A percentile compares a stretch with the other conserved stretches of the same genome.
These are phyloP conservation scores for Silybum marianum DNA, from an alignment of 129 eudicot species.

Conservation along the genomic window DNA sequence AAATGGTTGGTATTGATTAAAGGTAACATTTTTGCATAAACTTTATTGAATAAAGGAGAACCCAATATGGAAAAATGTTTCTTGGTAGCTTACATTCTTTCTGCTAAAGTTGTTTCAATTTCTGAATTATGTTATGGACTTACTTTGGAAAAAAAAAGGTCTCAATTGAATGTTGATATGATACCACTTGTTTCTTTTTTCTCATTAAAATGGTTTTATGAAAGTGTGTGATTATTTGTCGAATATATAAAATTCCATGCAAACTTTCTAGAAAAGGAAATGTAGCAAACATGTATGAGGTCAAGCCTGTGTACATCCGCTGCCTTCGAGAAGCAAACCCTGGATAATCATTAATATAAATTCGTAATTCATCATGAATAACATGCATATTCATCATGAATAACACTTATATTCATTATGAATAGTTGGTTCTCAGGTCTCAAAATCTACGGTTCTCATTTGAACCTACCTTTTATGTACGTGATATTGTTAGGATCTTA, in stretches of 20 bases:
- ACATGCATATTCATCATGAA: neutral
- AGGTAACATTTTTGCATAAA: neutral
- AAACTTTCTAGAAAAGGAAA: neutral
- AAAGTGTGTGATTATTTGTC: neutral
- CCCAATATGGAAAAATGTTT: conserved; percentile 16
- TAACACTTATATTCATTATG: neutral
- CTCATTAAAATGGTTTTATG: neutral
- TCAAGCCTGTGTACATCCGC: too few relatives aligned
- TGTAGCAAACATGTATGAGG: neutral
- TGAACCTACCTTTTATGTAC: neutral
- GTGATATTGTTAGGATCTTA: conserved; percentile 1
- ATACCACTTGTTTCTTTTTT: conserved; percentile 16
- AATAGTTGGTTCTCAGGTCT: neutral
- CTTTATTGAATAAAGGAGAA: conserved; percentile 19
- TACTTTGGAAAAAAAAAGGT: conserved; percentile 24
- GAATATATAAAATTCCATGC: neutral
- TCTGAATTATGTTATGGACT: conserved; percentile 23
- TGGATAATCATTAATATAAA: too few relatives aligned
- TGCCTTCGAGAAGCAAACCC: too few relatives aligned
- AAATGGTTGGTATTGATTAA: conserved; percentile 1
- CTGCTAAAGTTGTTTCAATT: conserved; percentile 33
- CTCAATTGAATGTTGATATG: conserved; percentile 19
- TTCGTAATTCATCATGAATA: too few relatives aligned
- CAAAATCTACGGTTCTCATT: neutral
- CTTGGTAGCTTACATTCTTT: conserved; percentile 31